Evolutionary conservation across 2,329 filamentous ascomycete genomes (phyloP).

Genomic region (Diaporthe citriasiana): DNA sequence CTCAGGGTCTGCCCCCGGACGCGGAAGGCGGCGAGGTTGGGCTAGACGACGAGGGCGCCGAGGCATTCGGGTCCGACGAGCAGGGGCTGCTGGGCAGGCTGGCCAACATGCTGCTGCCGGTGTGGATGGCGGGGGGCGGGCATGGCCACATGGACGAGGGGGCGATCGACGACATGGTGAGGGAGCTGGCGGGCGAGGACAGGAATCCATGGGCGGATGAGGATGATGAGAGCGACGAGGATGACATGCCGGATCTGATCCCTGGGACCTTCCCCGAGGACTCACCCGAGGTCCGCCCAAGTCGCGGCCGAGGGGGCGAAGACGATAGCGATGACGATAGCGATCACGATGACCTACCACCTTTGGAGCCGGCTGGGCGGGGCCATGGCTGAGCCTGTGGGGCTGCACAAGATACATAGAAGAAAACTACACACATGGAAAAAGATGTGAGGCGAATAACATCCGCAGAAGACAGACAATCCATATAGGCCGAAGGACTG

Average conservation of each 20-base stretch:
- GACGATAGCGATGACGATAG: constrained; percentile 6
- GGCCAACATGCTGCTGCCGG: constrained; percentile 26
- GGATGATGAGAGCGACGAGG: background rate
- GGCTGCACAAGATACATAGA: no score
- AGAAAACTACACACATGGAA: background rate
- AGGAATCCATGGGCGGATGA: constrained; percentile 15
- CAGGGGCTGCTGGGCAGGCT: constrained; percentile 26
- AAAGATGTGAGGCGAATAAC: background rate
- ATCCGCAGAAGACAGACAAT: background rate
- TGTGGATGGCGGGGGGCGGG: constrained; percentile 27
- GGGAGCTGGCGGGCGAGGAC: constrained; percentile 1
- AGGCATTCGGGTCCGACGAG: background rate
- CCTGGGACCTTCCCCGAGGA: background rate
- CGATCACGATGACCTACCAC: constrained; percentile 7
- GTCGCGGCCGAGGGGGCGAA: background rate
- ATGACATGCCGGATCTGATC: constrained; percentile 13
- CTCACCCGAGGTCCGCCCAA: constrained; percentile 1
- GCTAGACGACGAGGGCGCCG: background rate
- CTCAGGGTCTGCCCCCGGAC: background rate
- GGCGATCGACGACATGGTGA: background rate
- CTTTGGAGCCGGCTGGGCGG: background rate
- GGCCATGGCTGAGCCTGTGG: background rate
- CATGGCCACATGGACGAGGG: constrained; percentile 9
- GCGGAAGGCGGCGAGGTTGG: background rate
- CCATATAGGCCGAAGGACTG: background rate